Evolutionary conservation across 768 basidiomycete species (phyloP), one percentile per base, ranked within the genome.

Genomic region (Kwoniella bestiolae): DNA sequence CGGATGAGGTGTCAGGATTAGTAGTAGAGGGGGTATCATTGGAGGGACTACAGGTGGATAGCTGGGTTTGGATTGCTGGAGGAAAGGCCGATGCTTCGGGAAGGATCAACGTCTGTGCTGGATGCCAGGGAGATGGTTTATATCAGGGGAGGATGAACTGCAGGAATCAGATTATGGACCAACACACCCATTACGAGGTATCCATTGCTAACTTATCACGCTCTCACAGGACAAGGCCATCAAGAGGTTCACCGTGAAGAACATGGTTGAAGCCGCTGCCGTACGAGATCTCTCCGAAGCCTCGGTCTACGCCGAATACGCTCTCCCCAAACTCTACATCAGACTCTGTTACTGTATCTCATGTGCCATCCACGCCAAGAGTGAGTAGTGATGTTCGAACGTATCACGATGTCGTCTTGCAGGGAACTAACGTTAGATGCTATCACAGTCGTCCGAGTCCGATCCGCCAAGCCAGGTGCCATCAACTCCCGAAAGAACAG

Each of bases 181-280:
- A 38, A 44, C 55, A 35, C 44, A n/a, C 34, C 49, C 3, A 9
- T 29, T 21, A 28, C 21, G 7, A 3, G 23, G 16, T 21, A 21
- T 14, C 2, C 18, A 7, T 26, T 44, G 35, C 38, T 57, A 32
- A 34, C 28, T 14, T 0, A 26, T 1, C 8, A 1, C n/a, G 5
- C 3, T 51, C 41, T 38, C 34, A 34, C 63, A 98, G 87, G 95
- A 98, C 86, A 98, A 98, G 87, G 95, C 95, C 73, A 96, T 98
- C 90, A 96, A 96, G 86, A 87, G 96, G 57, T 95, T 95, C 88
- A 96, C 94, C 41, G 95, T 98, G 80, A 89, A 94, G 84, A 99
- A 99, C 88, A 98, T 98, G 92, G 94, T 99, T 64, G 95, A 98
- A 87, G 91, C 91, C 80, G 96, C 96, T 49, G 95, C 95, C 60